phyloP scores from a whole-genome alignment of 352 stramenopile genomes.

The Pythium oligandrum region DNA sequence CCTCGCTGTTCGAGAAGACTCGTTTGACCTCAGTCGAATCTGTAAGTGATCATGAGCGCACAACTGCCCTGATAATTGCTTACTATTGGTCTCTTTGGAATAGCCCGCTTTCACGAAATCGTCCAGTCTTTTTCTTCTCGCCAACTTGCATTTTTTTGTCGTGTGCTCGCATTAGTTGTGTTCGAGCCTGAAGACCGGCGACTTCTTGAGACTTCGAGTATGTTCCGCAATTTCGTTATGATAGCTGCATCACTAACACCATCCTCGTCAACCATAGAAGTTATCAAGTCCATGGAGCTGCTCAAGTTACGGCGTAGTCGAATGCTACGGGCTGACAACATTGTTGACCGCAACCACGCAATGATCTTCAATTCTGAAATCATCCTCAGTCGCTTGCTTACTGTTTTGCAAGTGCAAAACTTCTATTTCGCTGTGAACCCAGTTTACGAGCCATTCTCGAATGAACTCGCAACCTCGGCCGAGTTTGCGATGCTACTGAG shows the following conservation, averaged over 20 bases:
- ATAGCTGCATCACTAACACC: slow-evolving; percentile 7
- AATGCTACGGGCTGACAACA: slow-evolving; percentile 73
- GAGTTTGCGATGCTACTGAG: slow-evolving; percentile 81
- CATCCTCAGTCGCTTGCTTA: slow-evolving; percentile 69
- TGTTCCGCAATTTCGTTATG: slow-evolving; percentile 5
- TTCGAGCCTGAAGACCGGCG: slow-evolving; percentile 95
- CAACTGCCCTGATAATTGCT: not conserved
- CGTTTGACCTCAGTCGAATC: slow-evolving; percentile 72
- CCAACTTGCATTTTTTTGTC: slow-evolving; percentile 94
- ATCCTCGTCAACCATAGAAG: slow-evolving; percentile 34
- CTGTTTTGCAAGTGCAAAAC: slow-evolving; percentile 77
- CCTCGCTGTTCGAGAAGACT: slow-evolving; percentile 79
- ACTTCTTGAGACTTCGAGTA: slow-evolving; percentile 85
- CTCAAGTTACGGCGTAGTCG: slow-evolving; percentile 82
- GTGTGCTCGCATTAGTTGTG: slow-evolving; percentile 92
- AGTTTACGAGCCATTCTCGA: slow-evolving; percentile 78
- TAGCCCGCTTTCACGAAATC: slow-evolving; percentile 88
- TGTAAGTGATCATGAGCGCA: slow-evolving; percentile 33
- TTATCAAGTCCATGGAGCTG: slow-evolving; percentile 93
- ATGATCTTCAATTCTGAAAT: slow-evolving; percentile 85
- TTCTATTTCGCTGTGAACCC: slow-evolving; percentile 83
- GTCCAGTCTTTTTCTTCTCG: slow-evolving; percentile 86
- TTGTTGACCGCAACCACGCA: slow-evolving; percentile 92
- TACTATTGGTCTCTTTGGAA: slow-evolving; percentile 11
- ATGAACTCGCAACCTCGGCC: slow-evolving; percentile 70